A percentile compares a stretch with the other conserved stretches of the same genome.
Conservation (phyloP, 371 early-diverging fungal genomes). For the Globomyces sp. region DNA sequence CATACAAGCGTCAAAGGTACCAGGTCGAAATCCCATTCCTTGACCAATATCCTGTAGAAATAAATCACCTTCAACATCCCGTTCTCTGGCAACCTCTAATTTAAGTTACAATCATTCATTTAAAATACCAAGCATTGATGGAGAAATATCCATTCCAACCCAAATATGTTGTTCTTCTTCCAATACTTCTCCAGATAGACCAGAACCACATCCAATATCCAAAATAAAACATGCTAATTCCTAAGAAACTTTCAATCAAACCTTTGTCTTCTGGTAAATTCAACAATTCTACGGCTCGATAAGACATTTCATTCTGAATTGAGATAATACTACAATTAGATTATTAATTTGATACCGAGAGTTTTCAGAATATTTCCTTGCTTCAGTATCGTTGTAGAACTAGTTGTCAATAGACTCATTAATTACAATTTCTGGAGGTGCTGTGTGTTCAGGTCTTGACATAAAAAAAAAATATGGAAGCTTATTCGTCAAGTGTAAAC, state of each 20-base stretch:
- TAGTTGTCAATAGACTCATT: not conserved
- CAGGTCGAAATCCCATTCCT: constrained; percentile 93
- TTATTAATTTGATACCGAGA: constrained; percentile 43
- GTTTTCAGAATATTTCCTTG: constrained; percentile 92
- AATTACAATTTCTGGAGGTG: constrained; percentile 93
- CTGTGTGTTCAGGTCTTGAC: constrained; percentile 94
- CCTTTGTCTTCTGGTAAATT: constrained; percentile 73
- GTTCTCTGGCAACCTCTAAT: constrained; percentile 63
- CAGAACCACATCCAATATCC: constrained; percentile 98
- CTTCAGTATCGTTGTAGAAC: constrained; percentile 76
- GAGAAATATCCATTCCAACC: constrained; percentile 97
- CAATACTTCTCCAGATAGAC: constrained; percentile 92
- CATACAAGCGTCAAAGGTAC: constrained; percentile 97
- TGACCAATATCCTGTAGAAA: constrained; percentile 96
- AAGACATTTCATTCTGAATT: constrained; percentile 93
- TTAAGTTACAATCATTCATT: too few species aligned
- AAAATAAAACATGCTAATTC: constrained; percentile 61
- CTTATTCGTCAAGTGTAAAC: too few species aligned
- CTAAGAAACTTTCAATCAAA: too few species aligned
- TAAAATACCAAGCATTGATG: constrained; percentile 74
- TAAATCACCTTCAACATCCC: constrained; percentile 89
- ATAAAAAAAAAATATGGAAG: constrained; percentile 36
- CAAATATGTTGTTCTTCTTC: constrained; percentile 92
- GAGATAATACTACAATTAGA: constrained; percentile 61
- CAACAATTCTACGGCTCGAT: constrained; percentile 88